Base-by-base conservation (phyloP, 1,139 yeast species). In the Candida sanyaensis region DNA sequence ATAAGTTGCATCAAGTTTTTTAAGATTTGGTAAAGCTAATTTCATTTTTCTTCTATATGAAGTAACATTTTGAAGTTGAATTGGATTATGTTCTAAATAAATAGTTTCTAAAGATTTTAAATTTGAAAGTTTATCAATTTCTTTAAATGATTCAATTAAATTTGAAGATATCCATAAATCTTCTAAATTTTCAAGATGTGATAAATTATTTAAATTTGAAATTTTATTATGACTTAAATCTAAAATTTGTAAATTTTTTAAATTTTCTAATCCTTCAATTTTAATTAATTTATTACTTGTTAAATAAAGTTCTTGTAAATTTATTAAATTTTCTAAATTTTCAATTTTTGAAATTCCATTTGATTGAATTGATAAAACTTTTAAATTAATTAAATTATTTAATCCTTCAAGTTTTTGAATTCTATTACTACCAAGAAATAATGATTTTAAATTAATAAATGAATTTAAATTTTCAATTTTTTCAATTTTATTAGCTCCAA, bases 91-190 rank as follows among this genome's bases (percentile, higher is more conserved):
- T 68, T 95, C 99, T 56, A 95, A 83, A 62, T 95, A 95, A 6
- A 95, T 96, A 0, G 97, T 90, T 49, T 91, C 96, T 48, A 95
- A 73, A 6, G 78, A 75, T 1, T 83, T 80, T 47, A 90, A 71
- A 37, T 71, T 72, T 12, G 85, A 83, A 50, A 93, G 75, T 62
- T 76, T 66, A 41, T 82, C 84, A 41, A 95, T 70, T 49, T 90
- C 86, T 41, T 83, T 83, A 64, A 89, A 92, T 40, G 80, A 73
- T 30, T 81, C 78, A 28, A 95, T 66, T 58, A 78, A 66, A 65
- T 93, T 95, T 57, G 83, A 81, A 0, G 97, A 88, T 30, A 96
- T 91, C 99, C 99, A 95, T 46, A 95, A 74, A 65, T 95, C 99
- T 8, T 96, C 91, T 54, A 95, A 74, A 32, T 86, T 65, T 0